Percentiles rank a stretch among this genome's conserved stretches.
phyloP scores from a whole-genome alignment of 169 alveolate species.

The Cryptosporidium parvum region DNA sequence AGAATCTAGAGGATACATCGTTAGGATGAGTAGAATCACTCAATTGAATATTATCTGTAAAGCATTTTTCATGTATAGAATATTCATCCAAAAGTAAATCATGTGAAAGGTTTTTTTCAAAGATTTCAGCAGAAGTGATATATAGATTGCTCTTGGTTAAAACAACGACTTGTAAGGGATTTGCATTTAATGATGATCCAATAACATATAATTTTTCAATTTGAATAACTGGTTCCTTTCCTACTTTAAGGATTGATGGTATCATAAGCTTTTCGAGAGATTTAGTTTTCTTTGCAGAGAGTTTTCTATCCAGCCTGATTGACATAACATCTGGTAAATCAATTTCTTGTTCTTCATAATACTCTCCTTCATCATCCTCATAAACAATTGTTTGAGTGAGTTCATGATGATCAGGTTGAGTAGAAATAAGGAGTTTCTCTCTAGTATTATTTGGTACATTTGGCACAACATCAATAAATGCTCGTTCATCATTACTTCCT shows the following conservation, averaged over 20 bases:
- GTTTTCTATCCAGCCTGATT: conserved; percentile 42
- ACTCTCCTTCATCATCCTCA: conserved; percentile 54
- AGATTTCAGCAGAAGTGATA: conserved; percentile 18
- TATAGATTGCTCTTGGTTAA: neutral
- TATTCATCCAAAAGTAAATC: conserved; percentile 53
- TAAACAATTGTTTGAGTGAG: conserved; percentile 23
- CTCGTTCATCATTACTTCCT: neutral
- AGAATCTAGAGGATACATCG: neutral
- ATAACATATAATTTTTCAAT: conserved; percentile 16
- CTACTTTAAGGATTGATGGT: conserved; percentile 36
- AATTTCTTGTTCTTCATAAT: conserved; percentile 52
- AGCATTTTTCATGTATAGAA: conserved; percentile 13
- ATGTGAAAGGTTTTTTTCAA: conserved; percentile 47
- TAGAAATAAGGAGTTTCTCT: conserved; percentile 40
- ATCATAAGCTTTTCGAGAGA: conserved; percentile 26
- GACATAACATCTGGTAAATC: conserved; percentile 70
- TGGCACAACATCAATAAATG: conserved; percentile 42
- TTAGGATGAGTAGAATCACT: neutral
- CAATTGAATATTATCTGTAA: neutral
- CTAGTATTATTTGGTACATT: conserved; percentile 25
- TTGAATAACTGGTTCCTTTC: conserved; percentile 45
- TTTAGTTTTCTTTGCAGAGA: conserved; percentile 13
- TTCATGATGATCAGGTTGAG: conserved; percentile 31
- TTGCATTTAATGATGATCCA: neutral
- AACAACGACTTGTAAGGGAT: conserved; percentile 1